Percentiles rank a stretch among this genome's conserved stretches.
phyloP scores from a whole-genome alignment of 164 flowering plant genomes.

The Vitis riparia region DNA sequence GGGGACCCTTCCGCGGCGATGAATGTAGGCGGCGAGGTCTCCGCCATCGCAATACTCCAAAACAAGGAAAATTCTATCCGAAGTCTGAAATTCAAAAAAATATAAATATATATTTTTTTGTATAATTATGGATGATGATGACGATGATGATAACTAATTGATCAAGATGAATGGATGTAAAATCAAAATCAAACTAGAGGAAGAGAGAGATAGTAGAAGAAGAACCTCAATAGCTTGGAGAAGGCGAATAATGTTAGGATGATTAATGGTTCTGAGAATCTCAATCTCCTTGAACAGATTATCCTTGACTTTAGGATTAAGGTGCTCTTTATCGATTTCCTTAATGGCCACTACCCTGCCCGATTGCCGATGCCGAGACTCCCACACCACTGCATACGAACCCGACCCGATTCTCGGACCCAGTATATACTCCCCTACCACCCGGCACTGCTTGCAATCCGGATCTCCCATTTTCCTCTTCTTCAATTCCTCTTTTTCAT shows the following conservation, averaged over 20 bases:
- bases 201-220: not conserved
- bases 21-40: constrained; percentile 55
- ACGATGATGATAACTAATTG: too few species aligned
- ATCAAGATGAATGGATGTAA: not conserved
- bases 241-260: constrained; percentile 53
- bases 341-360: constrained; percentile 50
- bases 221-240: constrained; percentile 46
- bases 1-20: constrained; percentile 45
- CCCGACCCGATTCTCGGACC: constrained; percentile 58
- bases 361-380: constrained; percentile 31
- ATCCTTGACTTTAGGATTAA: constrained; percentile 37
- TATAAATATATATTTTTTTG: too few species aligned
- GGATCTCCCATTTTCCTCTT: constrained; percentile 6
- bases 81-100: constrained; percentile 24
- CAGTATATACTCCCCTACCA: constrained; percentile 50
- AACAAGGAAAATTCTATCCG: constrained; percentile 48
- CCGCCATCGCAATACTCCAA: constrained; percentile 64
- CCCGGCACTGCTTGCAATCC: constrained; percentile 15
- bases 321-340: constrained; percentile 51
- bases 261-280: constrained; percentile 42
- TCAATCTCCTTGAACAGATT: constrained; percentile 50
- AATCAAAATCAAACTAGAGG: not conserved
- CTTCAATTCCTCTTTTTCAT: not conserved
- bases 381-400: constrained; percentile 61
- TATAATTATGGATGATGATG: too few species aligned